These are phyloP conservation scores for Albatrellus sp. DNA, from an alignment of 1,284 basidiomycete genomes.

Conservation along the genomic window DNA sequence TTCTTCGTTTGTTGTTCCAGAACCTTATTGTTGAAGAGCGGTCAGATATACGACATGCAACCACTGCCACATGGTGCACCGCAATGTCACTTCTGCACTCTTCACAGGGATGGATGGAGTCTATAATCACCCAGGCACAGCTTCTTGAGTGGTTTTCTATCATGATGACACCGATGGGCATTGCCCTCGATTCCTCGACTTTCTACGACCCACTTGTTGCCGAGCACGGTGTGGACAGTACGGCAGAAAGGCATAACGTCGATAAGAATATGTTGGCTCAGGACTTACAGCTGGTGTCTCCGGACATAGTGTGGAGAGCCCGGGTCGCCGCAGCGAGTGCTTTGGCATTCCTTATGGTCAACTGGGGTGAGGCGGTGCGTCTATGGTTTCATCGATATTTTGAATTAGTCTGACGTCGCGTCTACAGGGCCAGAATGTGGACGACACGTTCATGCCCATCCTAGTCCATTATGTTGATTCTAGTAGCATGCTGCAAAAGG, in stretches of 20 bases:
- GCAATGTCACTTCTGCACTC: constrained; percentile 46
- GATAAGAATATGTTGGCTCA: constrained; percentile 95
- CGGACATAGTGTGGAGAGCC: constrained; percentile 74
- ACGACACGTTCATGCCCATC: constrained; percentile 56
- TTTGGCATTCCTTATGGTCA: constrained; percentile 60
- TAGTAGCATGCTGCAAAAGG: constrained; percentile 84
- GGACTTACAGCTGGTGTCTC: constrained; percentile 75
- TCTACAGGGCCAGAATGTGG: constrained; percentile 25
- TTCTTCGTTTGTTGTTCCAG: constrained; percentile 84
- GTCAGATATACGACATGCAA: constrained; percentile 71
- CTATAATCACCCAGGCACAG: constrained; percentile 37
- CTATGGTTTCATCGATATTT: neutral
- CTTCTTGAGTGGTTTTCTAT: constrained; percentile 78
- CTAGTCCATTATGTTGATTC: constrained; percentile 76
- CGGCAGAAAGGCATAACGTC: constrained; percentile 76
- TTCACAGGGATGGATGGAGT: constrained; percentile 36
- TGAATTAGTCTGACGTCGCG: constrained; percentile 2
- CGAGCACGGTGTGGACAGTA: constrained; percentile 28
- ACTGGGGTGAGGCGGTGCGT: constrained; percentile 53
- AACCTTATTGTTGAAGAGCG: constrained; percentile 93
- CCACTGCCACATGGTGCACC: constrained; percentile 69
- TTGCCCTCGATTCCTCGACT: constrained; percentile 58
- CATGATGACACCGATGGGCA: constrained; percentile 86
- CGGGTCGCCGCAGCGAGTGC: constrained; percentile 76
- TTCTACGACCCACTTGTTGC: constrained; percentile 59